phyloP scores from a whole-genome alignment of 805 yeast species.

The Starmerella khaoyaiensis region DNA sequence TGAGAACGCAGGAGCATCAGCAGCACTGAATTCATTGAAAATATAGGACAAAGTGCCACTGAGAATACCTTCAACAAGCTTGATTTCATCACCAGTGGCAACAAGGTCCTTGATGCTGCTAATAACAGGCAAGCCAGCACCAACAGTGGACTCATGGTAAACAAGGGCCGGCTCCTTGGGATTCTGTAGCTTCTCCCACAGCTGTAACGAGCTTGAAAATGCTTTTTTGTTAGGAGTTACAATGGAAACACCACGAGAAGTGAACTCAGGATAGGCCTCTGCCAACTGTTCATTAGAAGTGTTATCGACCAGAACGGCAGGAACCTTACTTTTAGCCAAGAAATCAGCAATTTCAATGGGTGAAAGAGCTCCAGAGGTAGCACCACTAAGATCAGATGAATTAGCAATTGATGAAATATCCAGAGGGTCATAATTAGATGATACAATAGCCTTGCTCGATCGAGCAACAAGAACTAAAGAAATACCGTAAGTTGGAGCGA shows the following conservation, averaged over 20 bases:
- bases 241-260: slow-evolving; percentile 68
- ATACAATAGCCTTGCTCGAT: slow-evolving; percentile 53
- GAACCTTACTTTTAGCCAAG: slow-evolving; percentile 52
- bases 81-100: slow-evolving; percentile 84
- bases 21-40: slow-evolving; percentile 79
- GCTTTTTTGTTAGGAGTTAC: slow-evolving; percentile 99
- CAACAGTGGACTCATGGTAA: slow-evolving; percentile 97
- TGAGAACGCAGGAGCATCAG: slow-evolving; percentile 57
- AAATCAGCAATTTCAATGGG: slow-evolving; percentile 47
- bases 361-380: slow-evolving; percentile 41
- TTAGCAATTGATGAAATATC: slow-evolving; percentile 48
- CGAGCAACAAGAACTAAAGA: slow-evolving; percentile 73
- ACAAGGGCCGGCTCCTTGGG: slow-evolving; percentile 57
- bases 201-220: slow-evolving; percentile 58
- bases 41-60: slow-evolving; percentile 93
- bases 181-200: slow-evolving; percentile 65
- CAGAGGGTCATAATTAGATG: slow-evolving; percentile 59
- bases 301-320: slow-evolving; percentile 83
- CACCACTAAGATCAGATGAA: slow-evolving; percentile 40
- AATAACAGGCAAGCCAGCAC: slow-evolving; percentile 94
- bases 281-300: slow-evolving; percentile 78
- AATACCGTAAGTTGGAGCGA: slow-evolving; percentile 42
- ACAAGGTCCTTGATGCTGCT: slow-evolving; percentile 79
- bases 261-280: slow-evolving; percentile 57
- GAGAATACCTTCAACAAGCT: slow-evolving; percentile 87